Evolutionary conservation across 306 rosid genomes (phyloP), one percentile per base, ranked within the genome.

Genomic region (Prunus mongolica): DNA sequence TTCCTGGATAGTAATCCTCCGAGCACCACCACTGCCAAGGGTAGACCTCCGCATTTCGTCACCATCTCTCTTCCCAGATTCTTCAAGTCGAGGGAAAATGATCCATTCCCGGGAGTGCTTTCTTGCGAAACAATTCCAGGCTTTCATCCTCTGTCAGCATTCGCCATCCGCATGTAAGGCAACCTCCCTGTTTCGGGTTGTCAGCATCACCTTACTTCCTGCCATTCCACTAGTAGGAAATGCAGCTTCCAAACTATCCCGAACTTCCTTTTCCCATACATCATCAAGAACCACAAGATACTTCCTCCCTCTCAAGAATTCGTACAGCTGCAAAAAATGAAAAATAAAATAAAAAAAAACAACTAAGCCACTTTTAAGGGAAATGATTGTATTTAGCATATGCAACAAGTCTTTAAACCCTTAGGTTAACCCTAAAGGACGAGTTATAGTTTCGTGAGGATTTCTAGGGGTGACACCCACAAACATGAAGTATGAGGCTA

Each of bases 201-300:
- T 5, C 2, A 34, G 41, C 8, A 6, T 34, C 41, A 34, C 41
- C 41, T 34, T 34, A 34, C 41, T 34, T 34, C 41, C 8, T 6
- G 8, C 8, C 41, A 34, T 34, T 34, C 44, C 44, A 34, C 44
- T 34, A 6, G 8, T 34, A 6, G 44, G 44, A 34, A 34, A 34
- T 34, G 8, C 41, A 34, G 41, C 41, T 6, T 34, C 41, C 41
- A 34, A 34, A 34, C 44, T 34, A 6, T 67, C 12, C 34, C 56
- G 51, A 12, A n/a, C 47, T 28, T 70, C 74, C 10, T 2, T 69
- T 18, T 50, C 2, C 61, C 73, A 69, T 49, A 50, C 12, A 52
- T 69, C 73, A 50, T 69, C 73, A 69, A 27, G 73, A 20, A 47
- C 57, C 73, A 50, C 27, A 8, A 69, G 15, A 18, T 27, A 27